These are phyloP conservation scores for Aphanocladium album DNA, from an alignment of 2,329 filamentous ascomycete species.

Conservation along the genomic window DNA sequence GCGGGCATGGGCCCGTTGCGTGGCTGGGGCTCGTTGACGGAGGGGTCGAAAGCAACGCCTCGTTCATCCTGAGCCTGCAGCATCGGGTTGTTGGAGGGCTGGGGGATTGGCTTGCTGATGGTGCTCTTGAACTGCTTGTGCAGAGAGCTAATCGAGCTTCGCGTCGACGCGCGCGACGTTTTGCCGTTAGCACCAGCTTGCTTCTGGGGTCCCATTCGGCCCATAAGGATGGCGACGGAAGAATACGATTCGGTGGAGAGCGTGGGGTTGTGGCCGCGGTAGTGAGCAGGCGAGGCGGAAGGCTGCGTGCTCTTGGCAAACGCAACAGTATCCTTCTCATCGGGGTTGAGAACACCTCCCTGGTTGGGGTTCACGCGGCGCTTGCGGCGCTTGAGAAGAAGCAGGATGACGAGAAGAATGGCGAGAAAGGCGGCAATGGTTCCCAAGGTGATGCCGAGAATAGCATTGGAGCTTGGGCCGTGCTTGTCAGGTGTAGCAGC, in stretches of 20 bases:
- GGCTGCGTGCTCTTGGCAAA: conserved; percentile 40
- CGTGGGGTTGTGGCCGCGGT: conserved; percentile 48
- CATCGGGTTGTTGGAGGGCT: conserved; percentile 30
- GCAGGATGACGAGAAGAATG: conserved; percentile 65
- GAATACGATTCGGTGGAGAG: conserved; percentile 55
- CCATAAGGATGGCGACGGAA: conserved; percentile 62
- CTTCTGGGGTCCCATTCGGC: conserved; percentile 49
- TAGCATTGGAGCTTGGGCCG: conserved; percentile 43
- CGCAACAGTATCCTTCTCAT: conserved; percentile 54
- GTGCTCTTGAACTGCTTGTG: conserved; percentile 59
- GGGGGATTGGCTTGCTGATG: conserved; percentile 57
- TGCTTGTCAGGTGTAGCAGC: conserved; percentile 26
- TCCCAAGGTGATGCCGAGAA: conserved; percentile 78
- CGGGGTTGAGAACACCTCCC: conserved; percentile 38
- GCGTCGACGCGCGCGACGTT: conserved; percentile 48
- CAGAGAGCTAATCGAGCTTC: conserved; percentile 48
- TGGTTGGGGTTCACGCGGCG: conserved; percentile 36
- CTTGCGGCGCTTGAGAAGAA: conserved; percentile 55
- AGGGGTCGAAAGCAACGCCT: conserved; percentile 34
- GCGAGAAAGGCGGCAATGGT: conserved; percentile 70
- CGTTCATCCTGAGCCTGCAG: conserved; percentile 36
- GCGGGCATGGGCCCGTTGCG: conserved; percentile 27
- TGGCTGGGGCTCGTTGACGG: conserved; percentile 31
- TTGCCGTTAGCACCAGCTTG: conserved; percentile 40
- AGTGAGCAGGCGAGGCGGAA: conserved; percentile 29